Evolutionary conservation across 1,284 basidiomycete species (phyloP).

Genomic region (Hemileccinum hortonii): DNA sequence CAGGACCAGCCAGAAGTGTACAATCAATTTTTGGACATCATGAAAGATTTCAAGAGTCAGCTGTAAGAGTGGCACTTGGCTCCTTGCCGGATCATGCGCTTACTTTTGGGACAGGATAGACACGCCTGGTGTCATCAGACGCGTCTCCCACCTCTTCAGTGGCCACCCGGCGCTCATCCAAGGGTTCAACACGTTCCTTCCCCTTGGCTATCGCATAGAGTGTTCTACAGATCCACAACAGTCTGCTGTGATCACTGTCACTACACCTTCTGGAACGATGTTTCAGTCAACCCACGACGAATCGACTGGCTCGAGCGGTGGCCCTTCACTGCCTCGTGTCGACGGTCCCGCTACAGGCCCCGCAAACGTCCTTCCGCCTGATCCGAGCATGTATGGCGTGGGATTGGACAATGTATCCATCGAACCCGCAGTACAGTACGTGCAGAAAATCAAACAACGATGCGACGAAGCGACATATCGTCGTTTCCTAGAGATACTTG

Average conservation of each 20-base stretch:
- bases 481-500: slow-evolving; percentile 90
- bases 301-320: slow-evolving; percentile 13
- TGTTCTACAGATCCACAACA: slow-evolving; percentile 59
- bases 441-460: slow-evolving; percentile 95
- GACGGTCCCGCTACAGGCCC: slow-evolving; percentile 13
- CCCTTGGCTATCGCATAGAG: slow-evolving; percentile 92
- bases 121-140: slow-evolving; percentile 94
- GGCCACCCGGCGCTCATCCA: slow-evolving; percentile 91
- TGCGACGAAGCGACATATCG: slow-evolving; percentile 94
- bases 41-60: slow-evolving; percentile 97
- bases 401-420: slow-evolving; percentile 45
- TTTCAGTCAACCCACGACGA: slow-evolving; percentile 49
- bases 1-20: slow-evolving; percentile 88
- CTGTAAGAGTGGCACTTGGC: slow-evolving; percentile 50
- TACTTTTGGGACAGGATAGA: slow-evolving; percentile 71
- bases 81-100: neutral
- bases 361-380: slow-evolving; percentile 17
- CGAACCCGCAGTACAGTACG: slow-evolving; percentile 86
- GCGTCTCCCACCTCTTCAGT: slow-evolving; percentile 90
- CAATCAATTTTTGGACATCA: slow-evolving; percentile 94
- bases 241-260: slow-evolving; percentile 78
- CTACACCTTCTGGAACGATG: slow-evolving; percentile 68
- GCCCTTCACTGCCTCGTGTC: slow-evolving; percentile 10
- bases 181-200: slow-evolving; percentile 98
- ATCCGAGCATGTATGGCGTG: slow-evolving; percentile 23